Evolutionary conservation across 306 rosid genomes (phyloP), one percentile per base, ranked within the genome.

Genomic region (Astragalus membranaceus): DNA sequence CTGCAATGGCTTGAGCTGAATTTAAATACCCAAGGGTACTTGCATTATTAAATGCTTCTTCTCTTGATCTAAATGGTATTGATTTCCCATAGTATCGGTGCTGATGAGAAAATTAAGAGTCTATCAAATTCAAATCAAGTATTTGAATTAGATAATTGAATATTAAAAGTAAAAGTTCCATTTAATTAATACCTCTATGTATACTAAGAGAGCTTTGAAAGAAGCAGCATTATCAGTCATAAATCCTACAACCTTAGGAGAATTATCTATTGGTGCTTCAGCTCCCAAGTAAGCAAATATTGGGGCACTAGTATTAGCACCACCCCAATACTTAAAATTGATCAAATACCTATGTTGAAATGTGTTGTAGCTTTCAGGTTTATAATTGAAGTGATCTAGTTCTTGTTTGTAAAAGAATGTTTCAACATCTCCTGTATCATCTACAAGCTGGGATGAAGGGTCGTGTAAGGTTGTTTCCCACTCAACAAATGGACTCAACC

Each of bases 51-150:
- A 82, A 36, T n/a, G 92, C 96, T 64, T 84, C 91, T 62, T 85
- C 78, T 54, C 85, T 82, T 1, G 97, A 85, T 49, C 85, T 81
- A 67, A 87, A 89, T 48, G 97, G 92, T 15, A 89, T 13, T 15
- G 97, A 92, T 55, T 85, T 43, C 13, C 97, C 96, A 76, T 88
- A 91, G 5, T 88, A 91, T 0, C 96, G 82, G 44, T 91, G 97
- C 96, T 20, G 63, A 52, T 23, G n/a, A 66, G 0, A 51, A 16
- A 67, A 30, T 12, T 0, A 37, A 12, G 12, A 42, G 35, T 58
- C 1, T n/a, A 20, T 7, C 12, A 10, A 33, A 56, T 4, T 57
- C 6, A 29, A 3, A 39, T 55, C 1, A 55, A 55, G 23, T 6
- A 14, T 54, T 47, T n/a, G 46, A 50, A 56, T 44, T 26, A 10